phyloP scores from a whole-genome alignment of 2,329 filamentous ascomycete species.

The Pseudocercospora eumusae region DNA sequence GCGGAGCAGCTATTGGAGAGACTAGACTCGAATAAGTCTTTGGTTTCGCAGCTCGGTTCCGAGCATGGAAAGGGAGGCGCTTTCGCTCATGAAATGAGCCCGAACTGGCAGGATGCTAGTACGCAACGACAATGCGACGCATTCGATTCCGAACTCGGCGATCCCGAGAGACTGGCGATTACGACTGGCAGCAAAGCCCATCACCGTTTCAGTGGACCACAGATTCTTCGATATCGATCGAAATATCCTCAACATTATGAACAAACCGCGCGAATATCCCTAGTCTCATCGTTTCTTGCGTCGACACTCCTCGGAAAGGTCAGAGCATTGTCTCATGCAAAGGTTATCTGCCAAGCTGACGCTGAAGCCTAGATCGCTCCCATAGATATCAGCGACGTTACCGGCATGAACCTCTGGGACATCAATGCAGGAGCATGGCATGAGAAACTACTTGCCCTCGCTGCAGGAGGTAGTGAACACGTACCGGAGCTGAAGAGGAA shows the following conservation, averaged over 20 bases:
- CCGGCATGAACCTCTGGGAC: constrained; percentile 96
- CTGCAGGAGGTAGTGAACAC: constrained; percentile 64
- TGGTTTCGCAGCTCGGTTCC: constrained; percentile 70
- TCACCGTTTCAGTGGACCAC: constrained; percentile 97
- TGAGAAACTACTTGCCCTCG: constrained; percentile 71
- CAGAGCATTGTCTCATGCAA: background rate
- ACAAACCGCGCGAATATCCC: constrained; percentile 79
- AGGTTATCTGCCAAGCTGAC: background rate
- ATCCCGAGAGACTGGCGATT: constrained; percentile 67
- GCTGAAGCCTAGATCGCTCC: constrained; percentile 61
- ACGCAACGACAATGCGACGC: constrained; percentile 88
- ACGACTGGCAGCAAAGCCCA: constrained; percentile 91
- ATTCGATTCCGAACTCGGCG: constrained; percentile 74
- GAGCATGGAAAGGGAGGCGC: constrained; percentile 51
- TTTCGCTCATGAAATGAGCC: constrained; percentile 82
- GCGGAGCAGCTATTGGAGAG: constrained; percentile 65
- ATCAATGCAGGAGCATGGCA: constrained; percentile 74
- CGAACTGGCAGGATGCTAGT: constrained; percentile 98
- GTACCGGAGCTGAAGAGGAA: constrained; percentile 70
- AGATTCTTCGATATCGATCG: constrained; percentile 84
- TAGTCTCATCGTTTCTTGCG: constrained; percentile 93
- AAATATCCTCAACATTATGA: constrained; percentile 80
- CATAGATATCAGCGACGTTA: constrained; percentile 91
- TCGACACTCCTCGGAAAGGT: constrained; percentile 78
- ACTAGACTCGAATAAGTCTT: constrained; percentile 61